Conservation (phyloP, 495 filamentous ascomycete species). For the Trichoderma virens region DNA sequence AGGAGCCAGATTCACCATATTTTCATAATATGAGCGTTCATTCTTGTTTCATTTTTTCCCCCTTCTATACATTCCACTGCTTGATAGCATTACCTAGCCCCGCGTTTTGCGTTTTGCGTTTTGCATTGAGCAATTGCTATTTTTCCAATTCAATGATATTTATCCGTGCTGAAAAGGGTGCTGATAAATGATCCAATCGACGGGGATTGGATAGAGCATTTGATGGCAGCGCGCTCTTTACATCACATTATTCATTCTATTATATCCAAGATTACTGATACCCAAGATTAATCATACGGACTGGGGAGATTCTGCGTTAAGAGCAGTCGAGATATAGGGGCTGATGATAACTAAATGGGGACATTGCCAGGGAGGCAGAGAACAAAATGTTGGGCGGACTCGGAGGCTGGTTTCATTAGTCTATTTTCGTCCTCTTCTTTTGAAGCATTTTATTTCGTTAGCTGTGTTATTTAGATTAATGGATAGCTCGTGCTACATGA, state of each 20-base stretch:
- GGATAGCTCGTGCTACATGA: not conserved
- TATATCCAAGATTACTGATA: not conserved
- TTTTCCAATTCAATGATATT: not conserved
- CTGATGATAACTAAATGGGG: not conserved
- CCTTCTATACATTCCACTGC: not conserved
- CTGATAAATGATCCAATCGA: not conserved
- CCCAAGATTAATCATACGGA: not conserved
- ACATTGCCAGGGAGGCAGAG: not conserved
- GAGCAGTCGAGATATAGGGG: not conserved
- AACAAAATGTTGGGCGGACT: not conserved
- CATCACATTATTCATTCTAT: not conserved
- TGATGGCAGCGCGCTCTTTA: not conserved
- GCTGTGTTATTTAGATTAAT: slow-evolving; percentile 1
- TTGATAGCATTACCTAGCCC: not conserved
- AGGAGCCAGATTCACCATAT: not conserved
- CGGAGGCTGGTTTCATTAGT: not conserved
- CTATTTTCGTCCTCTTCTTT: not conserved
- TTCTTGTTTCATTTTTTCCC: not conserved
- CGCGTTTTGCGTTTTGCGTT: not conserved
- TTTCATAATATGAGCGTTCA: not conserved
- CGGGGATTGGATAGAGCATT: not conserved
- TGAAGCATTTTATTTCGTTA: not conserved
- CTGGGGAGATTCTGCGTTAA: not conserved
- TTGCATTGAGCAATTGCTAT: not conserved
- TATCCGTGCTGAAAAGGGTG: not conserved